Percentiles rank a stretch among this genome's conserved stretches.
phyloP scores from a whole-genome alignment of 1,284 basidiomycete species.

The Coniferiporia weirii region DNA sequence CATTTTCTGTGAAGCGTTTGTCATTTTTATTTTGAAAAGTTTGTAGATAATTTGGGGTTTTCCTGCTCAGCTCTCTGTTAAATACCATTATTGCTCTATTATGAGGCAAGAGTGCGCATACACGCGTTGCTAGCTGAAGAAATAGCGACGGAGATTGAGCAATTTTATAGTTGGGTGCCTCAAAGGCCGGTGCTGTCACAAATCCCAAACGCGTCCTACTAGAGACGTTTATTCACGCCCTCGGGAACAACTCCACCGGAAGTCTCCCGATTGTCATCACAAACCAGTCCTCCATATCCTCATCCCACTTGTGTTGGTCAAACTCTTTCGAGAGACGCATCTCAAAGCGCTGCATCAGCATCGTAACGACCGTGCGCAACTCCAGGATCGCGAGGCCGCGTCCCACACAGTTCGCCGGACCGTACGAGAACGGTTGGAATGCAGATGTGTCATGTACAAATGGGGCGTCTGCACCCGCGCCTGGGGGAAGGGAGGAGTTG shows the following conservation, averaged over 20 bases:
- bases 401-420: constrained; percentile 33
- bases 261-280: constrained; percentile 25
- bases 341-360: constrained; percentile 30
- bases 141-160: too few relatives aligned
- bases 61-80: too few relatives aligned
- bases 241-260: constrained; percentile 5
- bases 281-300: constrained; percentile 28
- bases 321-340: constrained; percentile 26
- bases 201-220: too few relatives aligned
- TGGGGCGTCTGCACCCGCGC: background rate
- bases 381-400: constrained; percentile 30
- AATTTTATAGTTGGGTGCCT: too few relatives aligned
- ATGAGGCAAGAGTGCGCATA: too few relatives aligned
- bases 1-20: too few relatives aligned
- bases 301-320: constrained; percentile 26
- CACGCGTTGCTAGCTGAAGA: too few relatives aligned
- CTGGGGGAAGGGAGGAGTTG: background rate
- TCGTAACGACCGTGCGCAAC: constrained; percentile 25
- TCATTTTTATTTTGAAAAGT: too few relatives aligned
- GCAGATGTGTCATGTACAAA: constrained; percentile 33
- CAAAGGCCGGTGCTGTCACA: too few relatives aligned
- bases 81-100: too few relatives aligned
- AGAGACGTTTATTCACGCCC: background rate
- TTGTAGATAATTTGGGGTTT: too few relatives aligned
- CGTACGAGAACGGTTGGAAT: constrained; percentile 32